Conservation (phyloP, 179 eudicot genomes). For the Spergularia azorica region DNA sequence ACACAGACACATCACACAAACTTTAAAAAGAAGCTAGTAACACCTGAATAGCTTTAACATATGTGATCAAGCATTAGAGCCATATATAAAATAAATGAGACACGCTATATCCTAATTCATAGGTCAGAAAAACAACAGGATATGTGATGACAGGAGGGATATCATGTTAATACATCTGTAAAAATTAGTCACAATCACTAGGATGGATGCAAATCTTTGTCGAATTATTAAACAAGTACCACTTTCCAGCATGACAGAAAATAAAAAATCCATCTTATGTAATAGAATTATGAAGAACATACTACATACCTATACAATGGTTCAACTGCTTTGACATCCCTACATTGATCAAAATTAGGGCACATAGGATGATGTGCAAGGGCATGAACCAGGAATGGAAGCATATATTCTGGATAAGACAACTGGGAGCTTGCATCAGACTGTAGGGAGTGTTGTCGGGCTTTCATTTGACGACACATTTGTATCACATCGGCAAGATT, state of each 20-base stretch:
- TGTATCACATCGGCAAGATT: constrained; percentile 76
- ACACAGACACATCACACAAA: background rate
- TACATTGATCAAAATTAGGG: constrained; percentile 74
- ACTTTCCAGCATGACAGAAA: constrained; percentile 6
- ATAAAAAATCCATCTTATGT: background rate
- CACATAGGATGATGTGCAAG: constrained; percentile 86
- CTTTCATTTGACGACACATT: constrained; percentile 78
- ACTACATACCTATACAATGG: constrained; percentile 75
- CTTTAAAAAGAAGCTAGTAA: background rate
- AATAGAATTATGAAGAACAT: background rate
- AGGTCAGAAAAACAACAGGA: constrained; percentile 5
- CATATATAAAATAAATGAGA: background rate
- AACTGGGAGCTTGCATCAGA: constrained; percentile 54
- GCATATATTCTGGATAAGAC: constrained; percentile 75
- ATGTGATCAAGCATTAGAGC: background rate
- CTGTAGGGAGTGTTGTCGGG: constrained; percentile 69
- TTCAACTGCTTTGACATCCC: constrained; percentile 78
- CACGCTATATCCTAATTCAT: too few relatives aligned
- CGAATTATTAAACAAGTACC: background rate
- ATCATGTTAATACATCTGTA: background rate
- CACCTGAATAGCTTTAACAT: background rate
- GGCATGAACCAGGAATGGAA: constrained; percentile 78
- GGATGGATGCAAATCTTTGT: background rate
- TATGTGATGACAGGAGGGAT: background rate
- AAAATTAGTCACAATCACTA: background rate